These are phyloP conservation scores for Pleurotus citrinopileatus DNA, from an alignment of 768 basidiomycete species.

Conservation along the genomic window DNA sequence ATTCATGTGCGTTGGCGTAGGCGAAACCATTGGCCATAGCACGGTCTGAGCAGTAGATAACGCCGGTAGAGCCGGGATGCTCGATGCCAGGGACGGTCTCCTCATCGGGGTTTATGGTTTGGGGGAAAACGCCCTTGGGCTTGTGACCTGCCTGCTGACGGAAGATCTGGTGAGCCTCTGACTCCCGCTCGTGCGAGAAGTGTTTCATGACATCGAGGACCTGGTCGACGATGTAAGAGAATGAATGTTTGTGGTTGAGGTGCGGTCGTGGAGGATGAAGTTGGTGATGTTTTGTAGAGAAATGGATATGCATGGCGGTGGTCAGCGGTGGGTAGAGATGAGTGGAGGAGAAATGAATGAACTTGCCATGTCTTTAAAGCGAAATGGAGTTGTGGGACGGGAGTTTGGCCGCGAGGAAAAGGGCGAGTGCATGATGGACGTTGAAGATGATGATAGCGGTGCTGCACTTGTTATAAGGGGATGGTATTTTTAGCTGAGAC, in stretches of 20 bases:
- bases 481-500: conserved; percentile 1
- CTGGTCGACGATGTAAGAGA: conserved; percentile 53
- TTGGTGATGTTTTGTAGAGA: neutral
- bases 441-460: neutral
- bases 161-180: conserved; percentile 87
- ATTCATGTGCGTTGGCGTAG: conserved; percentile 73
- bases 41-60: conserved; percentile 87
- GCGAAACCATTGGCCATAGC: conserved; percentile 95
- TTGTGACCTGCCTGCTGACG: conserved; percentile 70
- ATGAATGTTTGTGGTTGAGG: conserved; percentile 40
- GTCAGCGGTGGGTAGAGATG: neutral
- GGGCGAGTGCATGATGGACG: conserved; percentile 8
- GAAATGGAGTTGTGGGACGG: conserved; percentile 33
- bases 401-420: conserved; percentile 21
- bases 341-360: neutral
- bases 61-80: conserved; percentile 65
- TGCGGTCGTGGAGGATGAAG: conserved; percentile 38
- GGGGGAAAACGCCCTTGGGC: conserved; percentile 60
- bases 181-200: conserved; percentile 75
- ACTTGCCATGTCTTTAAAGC: conserved; percentile 43
- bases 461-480: neutral
- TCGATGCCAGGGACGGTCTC: conserved; percentile 88
- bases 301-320: conserved; percentile 1
- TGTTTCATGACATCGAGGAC: conserved; percentile 66
- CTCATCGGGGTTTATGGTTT: conserved; percentile 77